Percentiles rank a stretch among this genome's conserved stretches.
Conservation (phyloP, 495 filamentous ascomycete genomes). For the Aspergillus carlsbadensis region DNA sequence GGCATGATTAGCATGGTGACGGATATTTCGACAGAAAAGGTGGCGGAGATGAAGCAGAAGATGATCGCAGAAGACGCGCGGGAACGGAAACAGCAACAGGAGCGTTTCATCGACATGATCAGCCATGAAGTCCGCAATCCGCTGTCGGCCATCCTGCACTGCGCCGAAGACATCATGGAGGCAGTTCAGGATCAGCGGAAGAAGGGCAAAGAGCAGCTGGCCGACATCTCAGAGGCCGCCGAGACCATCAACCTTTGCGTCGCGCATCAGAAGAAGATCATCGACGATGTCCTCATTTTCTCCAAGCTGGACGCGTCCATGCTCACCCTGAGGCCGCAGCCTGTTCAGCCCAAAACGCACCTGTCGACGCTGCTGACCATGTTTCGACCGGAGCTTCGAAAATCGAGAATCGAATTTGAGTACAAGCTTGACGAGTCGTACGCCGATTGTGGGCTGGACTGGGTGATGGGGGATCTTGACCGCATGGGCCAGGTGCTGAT, state of each 20-base stretch:
- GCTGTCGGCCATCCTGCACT: slow-evolving; percentile 76
- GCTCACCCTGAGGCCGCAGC: slow-evolving; percentile 65
- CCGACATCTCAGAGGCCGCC: slow-evolving; percentile 60
- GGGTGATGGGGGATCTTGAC: slow-evolving; percentile 68
- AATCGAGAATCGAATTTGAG: slow-evolving; percentile 63
- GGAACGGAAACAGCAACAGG: slow-evolving; percentile 65
- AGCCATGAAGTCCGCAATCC: slow-evolving; percentile 89
- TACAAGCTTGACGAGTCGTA: slow-evolving; percentile 61
- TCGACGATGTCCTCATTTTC: slow-evolving; percentile 75
- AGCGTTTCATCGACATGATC: slow-evolving; percentile 88
- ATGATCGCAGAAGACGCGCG: slow-evolving; percentile 64
- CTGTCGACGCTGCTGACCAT: slow-evolving; percentile 68
- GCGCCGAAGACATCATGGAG: slow-evolving; percentile 68
- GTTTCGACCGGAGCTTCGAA: slow-evolving; percentile 68
- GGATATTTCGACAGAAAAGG: slow-evolving; percentile 49
- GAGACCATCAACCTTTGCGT: slow-evolving; percentile 75
- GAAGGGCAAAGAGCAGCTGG: slow-evolving; percentile 11
- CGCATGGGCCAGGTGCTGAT: slow-evolving; percentile 72
- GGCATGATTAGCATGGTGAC: slow-evolving; percentile 26
- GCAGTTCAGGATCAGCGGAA: slow-evolving; percentile 12
- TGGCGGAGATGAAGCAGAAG: slow-evolving; percentile 49
- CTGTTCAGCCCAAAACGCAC: slow-evolving; percentile 64
- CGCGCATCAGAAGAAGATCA: slow-evolving; percentile 76
- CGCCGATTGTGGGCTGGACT: slow-evolving; percentile 55
- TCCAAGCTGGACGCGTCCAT: slow-evolving; percentile 81